These are phyloP conservation scores for Dissophora ornata DNA, from an alignment of 192 early-diverging fungal species.

Conservation along the genomic window DNA sequence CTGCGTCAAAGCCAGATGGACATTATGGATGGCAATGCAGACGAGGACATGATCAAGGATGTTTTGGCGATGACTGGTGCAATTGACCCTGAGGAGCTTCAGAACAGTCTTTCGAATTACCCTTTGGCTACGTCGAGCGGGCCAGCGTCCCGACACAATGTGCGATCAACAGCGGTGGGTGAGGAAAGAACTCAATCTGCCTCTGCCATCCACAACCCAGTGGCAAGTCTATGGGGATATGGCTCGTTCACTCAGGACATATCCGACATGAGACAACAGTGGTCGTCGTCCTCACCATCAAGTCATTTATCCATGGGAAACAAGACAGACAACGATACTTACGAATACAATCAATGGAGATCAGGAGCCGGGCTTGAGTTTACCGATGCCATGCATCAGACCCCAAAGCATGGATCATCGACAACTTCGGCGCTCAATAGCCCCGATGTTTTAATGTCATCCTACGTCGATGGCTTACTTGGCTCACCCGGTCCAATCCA, in stretches of 20 bases:
- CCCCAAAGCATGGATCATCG: too few species aligned
- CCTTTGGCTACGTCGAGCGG: not conserved
- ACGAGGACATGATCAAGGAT: conserved; percentile 38
- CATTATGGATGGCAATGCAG: conserved; percentile 13
- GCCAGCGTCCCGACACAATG: not conserved
- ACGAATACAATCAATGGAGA: too few species aligned
- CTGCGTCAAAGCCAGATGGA: conserved; percentile 27
- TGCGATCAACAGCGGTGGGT: conserved; percentile 21
- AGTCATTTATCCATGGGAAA: too few species aligned
- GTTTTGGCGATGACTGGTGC: conserved; percentile 41
- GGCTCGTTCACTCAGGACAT: conserved; percentile 25
- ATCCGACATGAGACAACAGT: conserved; percentile 6
- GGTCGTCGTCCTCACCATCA: conserved; percentile 10
- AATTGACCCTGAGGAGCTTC: conserved; percentile 34
- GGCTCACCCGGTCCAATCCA: too few species aligned
- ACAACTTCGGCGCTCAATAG: too few species aligned
- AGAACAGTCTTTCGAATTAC: not conserved
- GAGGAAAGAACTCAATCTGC: conserved; percentile 11
- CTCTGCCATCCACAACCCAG: conserved; percentile 1
- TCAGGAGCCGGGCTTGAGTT: too few species aligned
- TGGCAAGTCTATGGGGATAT: conserved; percentile 42
- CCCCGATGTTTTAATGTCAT: too few species aligned
- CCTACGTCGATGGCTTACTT: too few species aligned
- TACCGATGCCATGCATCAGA: too few species aligned
- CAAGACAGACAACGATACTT: too few species aligned